Evolutionary conservation across 2,329 filamentous ascomycete species (phyloP).

Genomic region (Uncinocarpus reesii): DNA sequence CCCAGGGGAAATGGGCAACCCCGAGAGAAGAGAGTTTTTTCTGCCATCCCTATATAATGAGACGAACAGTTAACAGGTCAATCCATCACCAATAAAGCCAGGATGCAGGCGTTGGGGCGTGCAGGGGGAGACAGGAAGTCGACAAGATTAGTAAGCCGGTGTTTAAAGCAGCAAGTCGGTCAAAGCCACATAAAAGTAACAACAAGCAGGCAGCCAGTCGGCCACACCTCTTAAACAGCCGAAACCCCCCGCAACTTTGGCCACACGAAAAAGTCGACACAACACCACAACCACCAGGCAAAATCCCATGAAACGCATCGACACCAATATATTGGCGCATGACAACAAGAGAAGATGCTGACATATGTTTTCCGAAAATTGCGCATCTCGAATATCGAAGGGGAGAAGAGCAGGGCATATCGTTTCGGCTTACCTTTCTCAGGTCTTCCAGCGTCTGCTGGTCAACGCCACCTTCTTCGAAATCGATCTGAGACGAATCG

Average conservation of each 20-base stretch:
- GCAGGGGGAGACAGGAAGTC: neutral
- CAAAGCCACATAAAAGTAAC: conserved; percentile 19
- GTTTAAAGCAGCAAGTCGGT: conserved; percentile 17
- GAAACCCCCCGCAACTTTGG: conserved; percentile 29
- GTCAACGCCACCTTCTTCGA: conserved; percentile 91
- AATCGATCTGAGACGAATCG: conserved; percentile 82
- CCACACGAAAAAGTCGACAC: conserved; percentile 25
- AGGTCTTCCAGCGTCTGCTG: conserved; percentile 77
- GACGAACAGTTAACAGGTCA: neutral
- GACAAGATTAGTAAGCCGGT: conserved; percentile 12
- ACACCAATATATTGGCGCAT: neutral
- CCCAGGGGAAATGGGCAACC: conserved; percentile 89
- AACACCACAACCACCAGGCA: conserved; percentile 15
- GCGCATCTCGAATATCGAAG: neutral
- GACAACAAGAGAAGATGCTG: neutral
- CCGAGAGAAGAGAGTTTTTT: conserved; percentile 73
- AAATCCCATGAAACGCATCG: neutral
- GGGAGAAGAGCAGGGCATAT: neutral
- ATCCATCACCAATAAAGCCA: neutral
- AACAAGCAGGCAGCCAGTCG: conserved; percentile 26
- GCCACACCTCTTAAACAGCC: conserved; percentile 27
- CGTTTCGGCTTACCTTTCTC: conserved; percentile 59
- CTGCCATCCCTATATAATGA: conserved; percentile 69
- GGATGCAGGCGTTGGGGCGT: neutral
- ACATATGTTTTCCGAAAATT: neutral